Conservation (phyloP, 2,329 filamentous ascomycete species). For the Ophiostoma novo-ulmi region DNA sequence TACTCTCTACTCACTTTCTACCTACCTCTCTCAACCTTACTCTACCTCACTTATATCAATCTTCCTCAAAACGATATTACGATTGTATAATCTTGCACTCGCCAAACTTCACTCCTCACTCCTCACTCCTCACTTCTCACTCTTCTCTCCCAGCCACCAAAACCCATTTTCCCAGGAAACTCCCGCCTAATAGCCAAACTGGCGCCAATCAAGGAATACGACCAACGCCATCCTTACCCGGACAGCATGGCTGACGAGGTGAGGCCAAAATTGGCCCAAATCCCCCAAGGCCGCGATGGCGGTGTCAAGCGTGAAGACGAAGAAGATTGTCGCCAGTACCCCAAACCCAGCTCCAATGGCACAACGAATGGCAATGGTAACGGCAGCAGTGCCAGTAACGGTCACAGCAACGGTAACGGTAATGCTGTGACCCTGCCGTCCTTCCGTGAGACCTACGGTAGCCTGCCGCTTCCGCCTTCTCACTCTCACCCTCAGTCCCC, state of each 20-base stretch:
- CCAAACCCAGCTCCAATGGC: constrained; percentile 18
- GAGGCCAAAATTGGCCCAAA: constrained; percentile 24
- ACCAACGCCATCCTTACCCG: constrained; percentile 17
- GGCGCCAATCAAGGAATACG: constrained; percentile 25
- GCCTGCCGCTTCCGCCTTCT: constrained; percentile 19
- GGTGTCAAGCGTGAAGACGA: constrained; percentile 24
- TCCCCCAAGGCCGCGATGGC: constrained; percentile 24
- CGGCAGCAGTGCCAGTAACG: background rate
- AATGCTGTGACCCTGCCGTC: constrained; percentile 26
- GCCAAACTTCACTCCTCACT: background rate
- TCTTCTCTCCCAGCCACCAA: background rate
- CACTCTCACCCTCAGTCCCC: constrained; percentile 15
- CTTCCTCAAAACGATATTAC: background rate
- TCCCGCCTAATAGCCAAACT: constrained; percentile 21
- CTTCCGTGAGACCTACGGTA: constrained; percentile 27
- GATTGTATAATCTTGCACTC: background rate
- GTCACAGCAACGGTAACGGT: constrained; percentile 15
- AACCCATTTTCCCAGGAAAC: background rate
- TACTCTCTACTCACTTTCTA: background rate
- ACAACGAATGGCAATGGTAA: background rate
- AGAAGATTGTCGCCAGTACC: constrained; percentile 24
- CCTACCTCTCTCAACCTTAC: background rate
- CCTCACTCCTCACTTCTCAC: background rate
- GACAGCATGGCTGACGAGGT: constrained; percentile 28
- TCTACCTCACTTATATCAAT: background rate